Percentiles rank a stretch among this genome's conserved stretches.
These are phyloP conservation scores for Termitomyces sp. DNA, from an alignment of 768 basidiomycete genomes.

Conservation along the genomic window DNA sequence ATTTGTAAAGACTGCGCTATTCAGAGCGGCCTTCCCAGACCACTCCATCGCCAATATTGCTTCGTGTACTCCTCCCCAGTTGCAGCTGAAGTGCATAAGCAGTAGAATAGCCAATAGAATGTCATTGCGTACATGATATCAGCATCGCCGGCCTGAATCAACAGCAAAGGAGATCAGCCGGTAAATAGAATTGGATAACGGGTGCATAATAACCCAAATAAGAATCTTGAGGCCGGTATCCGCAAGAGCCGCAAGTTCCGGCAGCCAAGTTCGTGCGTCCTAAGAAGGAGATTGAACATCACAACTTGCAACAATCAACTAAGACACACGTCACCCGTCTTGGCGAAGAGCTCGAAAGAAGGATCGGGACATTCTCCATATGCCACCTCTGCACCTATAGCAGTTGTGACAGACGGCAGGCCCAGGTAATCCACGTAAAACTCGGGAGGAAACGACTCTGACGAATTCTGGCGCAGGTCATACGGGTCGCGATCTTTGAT, in stretches of 20 bases:
- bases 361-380: constrained; percentile 47
- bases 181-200: constrained; percentile 3
- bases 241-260: constrained; percentile 41
- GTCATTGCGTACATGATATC: constrained; percentile 39
- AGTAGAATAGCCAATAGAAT: neutral
- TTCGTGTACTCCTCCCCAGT: constrained; percentile 41
- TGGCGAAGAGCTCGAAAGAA: constrained; percentile 32
- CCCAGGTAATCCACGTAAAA: constrained; percentile 48
- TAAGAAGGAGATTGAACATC: constrained; percentile 10
- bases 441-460: constrained; percentile 50
- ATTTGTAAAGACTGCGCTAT: constrained; percentile 37
- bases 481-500: constrained; percentile 47
- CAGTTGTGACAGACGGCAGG: constrained; percentile 23
- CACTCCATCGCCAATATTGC: constrained; percentile 37
- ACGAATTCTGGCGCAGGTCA: constrained; percentile 53
- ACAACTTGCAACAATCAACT: constrained; percentile 26
- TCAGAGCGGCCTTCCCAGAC: constrained; percentile 35
- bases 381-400: constrained; percentile 36
- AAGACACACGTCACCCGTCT: constrained; percentile 50
- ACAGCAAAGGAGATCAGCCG: constrained; percentile 1
- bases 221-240: constrained; percentile 35
- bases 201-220: constrained; percentile 38
- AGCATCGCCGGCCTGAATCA: constrained; percentile 38
- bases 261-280: constrained; percentile 50
- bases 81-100: constrained; percentile 27